Evolutionary conservation across 768 basidiomycete genomes (phyloP).

Genomic region (Daedaleopsis nitida): DNA sequence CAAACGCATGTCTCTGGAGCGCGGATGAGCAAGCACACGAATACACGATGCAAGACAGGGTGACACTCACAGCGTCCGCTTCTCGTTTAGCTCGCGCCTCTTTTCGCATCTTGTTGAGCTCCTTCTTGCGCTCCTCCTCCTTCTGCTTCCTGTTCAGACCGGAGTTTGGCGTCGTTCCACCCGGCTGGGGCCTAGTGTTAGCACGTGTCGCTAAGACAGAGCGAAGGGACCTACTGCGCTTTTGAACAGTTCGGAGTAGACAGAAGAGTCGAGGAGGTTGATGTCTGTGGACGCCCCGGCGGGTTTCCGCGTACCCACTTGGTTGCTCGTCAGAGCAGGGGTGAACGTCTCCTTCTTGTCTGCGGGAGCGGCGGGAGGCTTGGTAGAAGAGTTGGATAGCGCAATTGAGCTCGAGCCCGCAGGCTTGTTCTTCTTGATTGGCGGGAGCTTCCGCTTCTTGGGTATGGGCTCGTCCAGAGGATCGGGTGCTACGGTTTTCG

Average conservation of each 20-base stretch:
- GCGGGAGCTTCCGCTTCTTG: constrained; percentile 68
- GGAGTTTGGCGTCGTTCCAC: constrained; percentile 26
- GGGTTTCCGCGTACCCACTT: constrained; percentile 37
- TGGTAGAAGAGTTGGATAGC: constrained; percentile 27
- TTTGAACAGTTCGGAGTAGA: constrained; percentile 65
- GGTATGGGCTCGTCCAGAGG: constrained; percentile 25
- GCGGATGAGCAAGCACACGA: not conserved
- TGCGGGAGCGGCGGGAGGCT: constrained; percentile 27
- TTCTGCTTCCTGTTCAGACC: constrained; percentile 53
- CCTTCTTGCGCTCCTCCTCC: constrained; percentile 70
- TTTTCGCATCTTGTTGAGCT: constrained; percentile 69
- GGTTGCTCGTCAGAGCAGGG: constrained; percentile 20
- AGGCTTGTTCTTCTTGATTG: constrained; percentile 70
- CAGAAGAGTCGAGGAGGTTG: constrained; percentile 58
- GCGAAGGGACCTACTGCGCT: constrained; percentile 18
- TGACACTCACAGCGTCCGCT: constrained; percentile 51
- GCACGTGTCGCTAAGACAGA: not conserved
- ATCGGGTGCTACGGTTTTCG: constrained; percentile 26
- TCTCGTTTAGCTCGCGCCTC: constrained; percentile 62
- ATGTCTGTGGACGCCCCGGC: constrained; percentile 54
- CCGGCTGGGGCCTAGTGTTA: constrained; percentile 19
- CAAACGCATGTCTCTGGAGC: constrained; percentile 26
- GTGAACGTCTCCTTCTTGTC: constrained; percentile 27
- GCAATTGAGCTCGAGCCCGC: constrained; percentile 23
- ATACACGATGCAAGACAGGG: constrained; percentile 34